Evolutionary conservation across 2,329 filamentous ascomycete species (phyloP), one percentile per base, ranked within the genome.

Genomic region (Bisporella sp.): DNA sequence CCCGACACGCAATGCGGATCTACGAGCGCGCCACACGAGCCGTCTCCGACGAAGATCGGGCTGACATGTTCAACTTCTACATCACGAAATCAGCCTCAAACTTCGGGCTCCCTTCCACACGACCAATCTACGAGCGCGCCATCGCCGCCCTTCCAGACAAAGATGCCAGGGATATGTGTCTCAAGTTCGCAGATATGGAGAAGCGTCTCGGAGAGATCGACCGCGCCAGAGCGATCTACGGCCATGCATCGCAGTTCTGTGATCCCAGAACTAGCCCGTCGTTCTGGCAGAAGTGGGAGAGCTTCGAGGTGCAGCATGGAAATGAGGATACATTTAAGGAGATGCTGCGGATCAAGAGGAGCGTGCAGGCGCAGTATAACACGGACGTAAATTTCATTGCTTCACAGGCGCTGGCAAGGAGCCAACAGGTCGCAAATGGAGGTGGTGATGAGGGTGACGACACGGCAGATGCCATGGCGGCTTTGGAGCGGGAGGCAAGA

Each of bases 311-410:
- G 28, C 87, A 95, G 67, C 93, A 99, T 65, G 93, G 93, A 57
- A 99, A 99, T 70, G 95, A 99, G 68, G 93, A 99, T 68, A 99
- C 95, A 0, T 99, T 95, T 77, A 96, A 96, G 73, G 93, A 99
- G 68, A 99, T 99, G 93, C 76, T 97, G 55, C 85, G 93, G 31
- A 90, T 99, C 75, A 99, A 97, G 77, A 78, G 93, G 66, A 96
- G 89, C 69, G 93, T 99, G 9, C 90, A 96, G 69, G 92, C 93
- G 48, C 89, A 96, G 72, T 99, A 95, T 76, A 97, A 97, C 65
- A 99, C 95, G 42, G 93, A 99, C 64, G 92, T 99, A 74, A 95
- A 91, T 67, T 99, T 96, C 65, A 96, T 99, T 68, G 93, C 93
- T 7, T 95, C 89, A 5, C 93, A 99, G 68, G 93, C 93, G 30